These are phyloP conservation scores for Ailanthus altissimus DNA, from an alignment of 345 rosid species.

Conservation along the genomic window DNA sequence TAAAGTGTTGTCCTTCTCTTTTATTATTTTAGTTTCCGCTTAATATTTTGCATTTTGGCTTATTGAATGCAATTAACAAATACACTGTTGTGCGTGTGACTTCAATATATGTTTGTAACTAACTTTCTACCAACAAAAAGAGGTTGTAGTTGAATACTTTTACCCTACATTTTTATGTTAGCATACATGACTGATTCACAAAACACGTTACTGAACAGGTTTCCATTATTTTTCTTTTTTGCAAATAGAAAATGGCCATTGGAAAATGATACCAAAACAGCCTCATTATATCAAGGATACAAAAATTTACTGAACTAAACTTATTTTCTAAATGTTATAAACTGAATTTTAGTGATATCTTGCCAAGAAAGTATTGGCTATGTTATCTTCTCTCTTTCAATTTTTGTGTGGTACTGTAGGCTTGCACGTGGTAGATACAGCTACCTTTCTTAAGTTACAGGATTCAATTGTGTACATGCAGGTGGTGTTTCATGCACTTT, in stretches of 20 bases:
- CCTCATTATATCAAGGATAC: neutral
- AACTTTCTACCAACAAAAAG: too few relatives aligned
- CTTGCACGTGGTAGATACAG: neutral
- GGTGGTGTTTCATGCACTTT: conserved; percentile 59
- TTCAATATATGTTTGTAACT: too few relatives aligned
- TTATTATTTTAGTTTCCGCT: conserved; percentile 1
- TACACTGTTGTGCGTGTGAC: too few relatives aligned
- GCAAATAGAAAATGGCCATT: neutral
- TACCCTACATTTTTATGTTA: neutral
- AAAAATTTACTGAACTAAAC: neutral
- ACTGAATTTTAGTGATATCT: neutral
- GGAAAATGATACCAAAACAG: neutral
- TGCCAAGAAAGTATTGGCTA: neutral
- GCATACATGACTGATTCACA: neutral
- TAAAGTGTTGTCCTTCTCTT: conserved; percentile 22
- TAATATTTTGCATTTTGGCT: neutral
- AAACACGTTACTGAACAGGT: neutral
- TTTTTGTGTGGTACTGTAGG: neutral
- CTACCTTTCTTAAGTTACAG: conserved; percentile 10
- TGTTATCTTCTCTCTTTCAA: neutral
- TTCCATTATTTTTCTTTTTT: neutral
- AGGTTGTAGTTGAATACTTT: neutral
- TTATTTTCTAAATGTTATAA: neutral
- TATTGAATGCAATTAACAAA: neutral
- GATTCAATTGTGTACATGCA: conserved; percentile 21